Percentiles rank a stretch among this genome's conserved stretches.
phyloP scores from a whole-genome alignment of 2,329 filamentous ascomycete genomes.

The Zymoseptoria crescenta region DNA sequence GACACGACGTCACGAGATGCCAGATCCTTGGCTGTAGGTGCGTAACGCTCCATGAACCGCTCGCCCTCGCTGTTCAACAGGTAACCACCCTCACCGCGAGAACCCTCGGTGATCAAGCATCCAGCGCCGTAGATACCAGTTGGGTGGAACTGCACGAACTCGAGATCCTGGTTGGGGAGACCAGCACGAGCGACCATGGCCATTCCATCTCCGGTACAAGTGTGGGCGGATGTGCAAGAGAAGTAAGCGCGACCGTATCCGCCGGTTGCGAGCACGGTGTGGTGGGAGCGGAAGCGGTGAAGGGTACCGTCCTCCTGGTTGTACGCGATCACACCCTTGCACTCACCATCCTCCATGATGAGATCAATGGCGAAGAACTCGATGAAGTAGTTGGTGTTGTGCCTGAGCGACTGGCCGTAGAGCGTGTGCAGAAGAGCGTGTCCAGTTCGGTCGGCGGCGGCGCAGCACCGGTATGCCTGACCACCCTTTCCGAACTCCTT shows the following conservation, averaged over 20 bases:
- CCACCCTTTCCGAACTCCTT: constrained; percentile 93
- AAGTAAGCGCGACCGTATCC: constrained; percentile 98
- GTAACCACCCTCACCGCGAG: constrained; percentile 96
- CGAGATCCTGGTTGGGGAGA: constrained; percentile 96
- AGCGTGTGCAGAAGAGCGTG: constrained; percentile 97
- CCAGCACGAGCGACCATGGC: constrained; percentile 98
- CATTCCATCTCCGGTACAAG: constrained; percentile 98
- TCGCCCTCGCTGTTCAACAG: constrained; percentile 96
- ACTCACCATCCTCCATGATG: constrained; percentile 95
- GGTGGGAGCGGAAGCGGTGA: constrained; percentile 91
- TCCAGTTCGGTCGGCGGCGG: constrained; percentile 91
- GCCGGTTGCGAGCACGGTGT: constrained; percentile 94
- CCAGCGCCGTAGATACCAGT: constrained; percentile 98
- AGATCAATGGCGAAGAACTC: constrained; percentile 96
- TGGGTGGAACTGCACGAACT: constrained; percentile 99
- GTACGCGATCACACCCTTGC: constrained; percentile 92
- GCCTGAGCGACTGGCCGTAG: constrained; percentile 90
- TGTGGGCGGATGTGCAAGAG: constrained; percentile 95
- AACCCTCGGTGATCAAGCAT: constrained; percentile 95
- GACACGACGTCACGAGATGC: constrained; percentile 94
- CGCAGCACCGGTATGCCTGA: constrained; percentile 95
- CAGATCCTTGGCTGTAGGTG: constrained; percentile 95
- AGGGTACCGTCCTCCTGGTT: constrained; percentile 98
- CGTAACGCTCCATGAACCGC: constrained; percentile 98
- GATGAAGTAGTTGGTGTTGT: constrained; percentile 99